Evolutionary conservation across 805 yeast species (phyloP), one percentile per base, ranked within the genome.

Genomic region (Lipomyces yamanashiensis): DNA sequence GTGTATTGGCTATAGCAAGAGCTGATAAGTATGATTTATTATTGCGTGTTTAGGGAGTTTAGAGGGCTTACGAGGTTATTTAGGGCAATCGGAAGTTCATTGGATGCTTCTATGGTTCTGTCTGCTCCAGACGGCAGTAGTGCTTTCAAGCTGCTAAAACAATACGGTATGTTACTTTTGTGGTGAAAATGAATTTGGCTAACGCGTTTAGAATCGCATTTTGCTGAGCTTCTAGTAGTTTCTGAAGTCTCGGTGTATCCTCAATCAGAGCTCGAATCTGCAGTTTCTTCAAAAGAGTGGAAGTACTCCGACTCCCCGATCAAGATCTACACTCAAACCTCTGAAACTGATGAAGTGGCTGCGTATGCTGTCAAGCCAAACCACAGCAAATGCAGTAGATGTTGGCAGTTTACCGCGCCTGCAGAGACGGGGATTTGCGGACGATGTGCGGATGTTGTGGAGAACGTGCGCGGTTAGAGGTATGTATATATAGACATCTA

Each of bases 331-430:
- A n/a, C n/a, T 19, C 53, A 37, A 15, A 39, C 36, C 21, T 28
- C 28, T 28, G 47, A 70, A 58, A 64, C 74, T 55, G 69, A 69
- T 5, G 61, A 68, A n/a, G 66, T 79, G 1, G 66, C 67, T 1
- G 78, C 74, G 1, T 70, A 69, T 8, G 72, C 57, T 2, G 61
- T 80, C 7, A 69, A 68, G 1, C 82, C 91, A 0, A 62, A 73
- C 0, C 72, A 78, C 1, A 76, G 77, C 58, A 92, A 92, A 71
- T 95, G 99, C 74, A 96, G 97, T 7, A 83, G 99, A 73, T 95
- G 99, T 76, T 95, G 99, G 99, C 90, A 90, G 71, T 86, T 77
- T 72, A 84, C 83, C 7, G 79, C 96, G 0, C 75, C 71, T 0
- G 70, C 66, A 0, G 85, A 81, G 41, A 84, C 84, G 10, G 74